phyloP scores from a whole-genome alignment of 2,329 filamentous ascomycete genomes.

The Fusarium sp. region DNA sequence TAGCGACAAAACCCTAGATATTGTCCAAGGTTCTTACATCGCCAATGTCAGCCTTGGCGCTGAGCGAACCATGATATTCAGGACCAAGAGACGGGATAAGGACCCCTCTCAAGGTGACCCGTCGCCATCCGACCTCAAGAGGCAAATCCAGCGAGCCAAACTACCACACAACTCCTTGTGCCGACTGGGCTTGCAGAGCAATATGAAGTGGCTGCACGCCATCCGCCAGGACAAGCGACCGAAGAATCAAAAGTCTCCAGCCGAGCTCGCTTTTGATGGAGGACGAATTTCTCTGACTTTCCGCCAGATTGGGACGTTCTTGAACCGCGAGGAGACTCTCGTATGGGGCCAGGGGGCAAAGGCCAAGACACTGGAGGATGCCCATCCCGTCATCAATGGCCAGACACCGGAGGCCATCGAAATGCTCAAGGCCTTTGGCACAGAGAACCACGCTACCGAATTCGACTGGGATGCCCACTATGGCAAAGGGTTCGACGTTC shows the following conservation, averaged over 20 bases:
- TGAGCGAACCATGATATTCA: constrained; percentile 89
- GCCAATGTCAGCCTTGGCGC: constrained; percentile 96
- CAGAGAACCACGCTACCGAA: constrained; percentile 82
- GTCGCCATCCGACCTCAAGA: constrained; percentile 45
- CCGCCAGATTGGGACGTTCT: constrained; percentile 88
- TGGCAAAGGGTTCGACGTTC: constrained; percentile 86
- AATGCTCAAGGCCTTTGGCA: constrained; percentile 85
- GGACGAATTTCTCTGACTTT: constrained; percentile 95
- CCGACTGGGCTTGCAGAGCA: constrained; percentile 84
- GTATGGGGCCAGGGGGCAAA: constrained; percentile 97
- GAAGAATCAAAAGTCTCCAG: constrained; percentile 74
- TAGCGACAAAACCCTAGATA: constrained; percentile 96
- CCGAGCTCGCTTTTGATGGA: constrained; percentile 81
- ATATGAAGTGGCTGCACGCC: constrained; percentile 91
- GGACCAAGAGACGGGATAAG: constrained; percentile 79
- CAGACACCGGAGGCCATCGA: constrained; percentile 75
- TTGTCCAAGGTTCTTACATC: constrained; percentile 84
- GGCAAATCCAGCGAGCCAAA: constrained; percentile 76
- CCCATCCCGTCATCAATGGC: constrained; percentile 78
- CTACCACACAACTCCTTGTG: constrained; percentile 94
- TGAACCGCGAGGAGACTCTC: constrained; percentile 72
- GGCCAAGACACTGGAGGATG: constrained; percentile 73
- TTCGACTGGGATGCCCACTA: constrained; percentile 86
- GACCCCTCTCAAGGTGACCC: constrained; percentile 49
- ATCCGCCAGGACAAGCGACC: constrained; percentile 90